Evolutionary conservation across 768 basidiomycete species (phyloP).

Genomic region (Leucosporidium yakuticum): DNA sequence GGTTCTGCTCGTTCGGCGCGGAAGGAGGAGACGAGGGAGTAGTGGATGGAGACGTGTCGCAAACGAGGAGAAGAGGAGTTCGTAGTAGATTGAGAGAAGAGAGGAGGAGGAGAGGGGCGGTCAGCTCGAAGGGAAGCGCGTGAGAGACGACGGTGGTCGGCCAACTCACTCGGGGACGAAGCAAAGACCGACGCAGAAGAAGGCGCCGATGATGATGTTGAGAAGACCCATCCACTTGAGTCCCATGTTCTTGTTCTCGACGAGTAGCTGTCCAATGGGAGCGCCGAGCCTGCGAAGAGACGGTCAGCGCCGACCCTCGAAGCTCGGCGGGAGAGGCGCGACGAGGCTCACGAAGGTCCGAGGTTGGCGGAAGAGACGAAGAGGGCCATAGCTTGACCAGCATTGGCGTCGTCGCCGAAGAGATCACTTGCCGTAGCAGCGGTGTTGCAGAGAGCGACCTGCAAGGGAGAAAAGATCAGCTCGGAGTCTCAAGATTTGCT

Average conservation of each 20-base stretch:
- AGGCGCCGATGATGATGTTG: background rate
- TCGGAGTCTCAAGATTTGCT: background rate
- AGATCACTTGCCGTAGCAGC: background rate
- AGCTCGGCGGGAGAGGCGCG: too few relatives aligned
- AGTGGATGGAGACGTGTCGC: too few relatives aligned
- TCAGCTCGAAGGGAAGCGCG: too few relatives aligned
- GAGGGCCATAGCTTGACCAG: background rate
- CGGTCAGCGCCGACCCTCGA: too few relatives aligned
- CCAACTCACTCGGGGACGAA: too few relatives aligned
- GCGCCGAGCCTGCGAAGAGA: background rate
- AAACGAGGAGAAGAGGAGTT: background rate
- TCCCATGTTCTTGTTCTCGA: background rate
- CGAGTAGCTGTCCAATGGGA: background rate
- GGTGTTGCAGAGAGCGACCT: background rate
- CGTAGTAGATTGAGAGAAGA: too few relatives aligned
- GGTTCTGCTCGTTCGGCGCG: too few relatives aligned
- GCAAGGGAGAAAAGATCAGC: background rate
- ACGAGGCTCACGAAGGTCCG: background rate
- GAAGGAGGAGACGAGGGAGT: too few relatives aligned
- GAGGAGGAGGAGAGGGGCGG: too few relatives aligned
- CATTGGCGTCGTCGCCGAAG: background rate
- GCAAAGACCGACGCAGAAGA: too few relatives aligned
- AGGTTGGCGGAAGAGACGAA: conserved; percentile 4
- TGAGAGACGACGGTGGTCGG: too few relatives aligned
- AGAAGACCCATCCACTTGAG: background rate